Base-by-base conservation (phyloP, 768 basidiomycete genomes). In the Hortiboletus flavorubellus region DNA sequence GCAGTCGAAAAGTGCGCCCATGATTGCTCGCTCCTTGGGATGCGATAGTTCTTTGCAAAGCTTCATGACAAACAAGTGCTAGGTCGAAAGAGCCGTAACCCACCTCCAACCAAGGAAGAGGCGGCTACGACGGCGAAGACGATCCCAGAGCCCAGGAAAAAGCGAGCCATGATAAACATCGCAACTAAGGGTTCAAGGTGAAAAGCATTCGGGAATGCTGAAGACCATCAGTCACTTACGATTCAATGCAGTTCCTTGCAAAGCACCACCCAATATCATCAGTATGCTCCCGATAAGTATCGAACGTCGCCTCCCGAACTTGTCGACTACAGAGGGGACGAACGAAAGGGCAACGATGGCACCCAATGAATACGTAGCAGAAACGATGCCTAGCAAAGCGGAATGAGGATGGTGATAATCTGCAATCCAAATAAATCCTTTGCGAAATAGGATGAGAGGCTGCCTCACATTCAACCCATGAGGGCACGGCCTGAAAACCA, bases 321-420 rank as follows among this genome's bases (percentile, higher is more conserved):
- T 47, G 21, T 53, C 53, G 10, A 47, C 53, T 26, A 47, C 8
- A 9, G 16, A 15, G 2, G 53, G 26, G n/a, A 48, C 54, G 15
- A 81, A 65, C 0, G 83, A 83, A 6, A 85, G 65, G 1, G 81
- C 77, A 18, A 73, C 57, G 21, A 84, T 77, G 4, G 80, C 79
- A 10, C 84, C 84, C 5, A 85, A 76, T 3, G 82, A 80, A 61
- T 84, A 85, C 60, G 81, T 77, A 0, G 83, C 72, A 8, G 77
- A 78, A 72, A 85, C 80, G 16, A 84, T 66, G 26, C 84, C 84
- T 12, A 84, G 72, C 11, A 79, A 72, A 2, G 78, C 72, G 6
- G 80, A 82, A 12, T 76, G 75, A 30, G 84, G 84, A 38, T 74
- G 70, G 46, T 80, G 61, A 61, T 79, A 85, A 68, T 80, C 83